Base-by-base conservation (phyloP, 371 early-diverging fungal genomes). In the Apophysomyces elegans region DNA sequence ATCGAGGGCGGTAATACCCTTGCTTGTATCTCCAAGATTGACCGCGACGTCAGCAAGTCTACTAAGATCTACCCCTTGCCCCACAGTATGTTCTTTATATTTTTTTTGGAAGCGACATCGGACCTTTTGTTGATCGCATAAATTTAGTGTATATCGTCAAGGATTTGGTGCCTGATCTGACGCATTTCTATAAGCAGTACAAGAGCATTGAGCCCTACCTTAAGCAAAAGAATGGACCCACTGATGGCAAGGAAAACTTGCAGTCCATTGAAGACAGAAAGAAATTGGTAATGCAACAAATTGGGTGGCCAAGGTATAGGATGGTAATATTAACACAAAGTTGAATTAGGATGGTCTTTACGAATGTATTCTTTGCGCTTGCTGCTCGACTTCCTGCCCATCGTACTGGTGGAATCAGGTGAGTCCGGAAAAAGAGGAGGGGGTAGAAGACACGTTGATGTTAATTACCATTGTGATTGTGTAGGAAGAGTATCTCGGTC, bases 341-440 rank as follows among this genome's bases (percentile, higher is more conserved):
- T 12, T 70, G 32, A 26, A 26, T 45, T 65, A 84, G 81, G 96
- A 98, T 81, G 96, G 98, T 69, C 87, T 96, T 57, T 96, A 98
- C 80, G 98, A 98, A 84, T 98, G 98, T 84, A 98, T 96, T 79
- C 87, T 98, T 62, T 98, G 98, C 76, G 96, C 96, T 43, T 97
- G 98, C 85, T 97, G 98, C 84, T 96, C 96, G 5, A 96, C 98
- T 45, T 91, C 95, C 16, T 98, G 98, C 83, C 96, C 96, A 43
- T 91, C 91, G 66, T 97, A 97, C 90, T 96, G 98, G 98, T 96
- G 96, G 96, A 96, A 96, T 86, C 86, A 88, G 78, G 70, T 70
- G 61, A 13, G 63, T 38, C 32, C 32, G 37, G 21, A 13, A 8
- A 50, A 7, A 6, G 37, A 58, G 59, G 43, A 32, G 32, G 13